Evolutionary conservation across 23 red algal species (phyloP), one percentile per base, ranked within the genome.

Genomic region (Gracilaria gracilis): DNA sequence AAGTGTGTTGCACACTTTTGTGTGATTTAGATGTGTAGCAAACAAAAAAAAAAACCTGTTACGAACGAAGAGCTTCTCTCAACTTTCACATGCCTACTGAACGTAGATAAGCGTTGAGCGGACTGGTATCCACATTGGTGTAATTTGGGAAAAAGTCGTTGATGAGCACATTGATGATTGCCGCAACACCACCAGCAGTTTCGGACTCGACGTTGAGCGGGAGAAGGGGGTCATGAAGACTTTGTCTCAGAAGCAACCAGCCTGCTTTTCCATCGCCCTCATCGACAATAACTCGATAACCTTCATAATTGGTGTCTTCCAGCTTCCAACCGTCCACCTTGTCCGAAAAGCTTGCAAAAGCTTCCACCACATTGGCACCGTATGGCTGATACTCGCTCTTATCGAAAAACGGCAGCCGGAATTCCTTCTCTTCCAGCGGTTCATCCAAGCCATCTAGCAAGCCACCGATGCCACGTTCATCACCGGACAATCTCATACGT

Each of bases 211-310:
- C 78, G 61, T 98, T 98, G 50, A 98, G 75, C 19, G 95, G 85
- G 28, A 98, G 84, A 61, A 98, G 85, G 23, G 95, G 95, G 83
- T 98, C 95, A 64, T 98, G 95, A 62, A 98, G 80, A 50, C 91
- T 94, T 67, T 72, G 86, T 35, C 95, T 47, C 35, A 98, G 80
- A 57, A 98, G 80, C 39, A 98, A 79, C 95, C 95, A 98, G 48
- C 95, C 95, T 0, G 61, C 91, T 37, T 89, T 74, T 33, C 91
- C 95, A 49, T 95, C 61, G 11, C 82, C 91, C 83, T 98, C 91
- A 19, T 93, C 91, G 27, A 98, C 95, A 25, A 71, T 86, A 9
- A 98, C 88, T 11, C 95, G 95, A 67, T 73, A 94, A 9, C 95
- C 95, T 57, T 98, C 95, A 78, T 94, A 98, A 44, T 98, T 98